Evolutionary conservation across 495 filamentous ascomycete species (phyloP).

Genomic region (Talaromyces borbonicus): DNA sequence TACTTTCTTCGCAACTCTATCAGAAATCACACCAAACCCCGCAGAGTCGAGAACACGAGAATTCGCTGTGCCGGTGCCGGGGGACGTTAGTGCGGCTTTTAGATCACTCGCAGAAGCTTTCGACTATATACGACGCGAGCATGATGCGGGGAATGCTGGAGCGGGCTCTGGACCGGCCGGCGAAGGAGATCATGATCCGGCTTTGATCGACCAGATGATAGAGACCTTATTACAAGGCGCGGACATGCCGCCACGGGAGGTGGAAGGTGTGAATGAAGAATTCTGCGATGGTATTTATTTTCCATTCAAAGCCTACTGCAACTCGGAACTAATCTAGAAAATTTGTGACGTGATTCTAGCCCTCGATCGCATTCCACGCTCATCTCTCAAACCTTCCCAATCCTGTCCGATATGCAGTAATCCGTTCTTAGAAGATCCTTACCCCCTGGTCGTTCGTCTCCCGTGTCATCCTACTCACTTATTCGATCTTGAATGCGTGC

Average conservation of each 20-base stretch:
- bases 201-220: slow-evolving; percentile 53
- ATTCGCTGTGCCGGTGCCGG: slow-evolving; percentile 61
- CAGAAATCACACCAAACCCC: slow-evolving; percentile 48
- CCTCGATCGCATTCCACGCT: slow-evolving; percentile 71
- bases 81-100: slow-evolving; percentile 56
- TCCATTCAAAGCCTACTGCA: background rate
- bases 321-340: background rate
- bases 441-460: slow-evolving; percentile 78
- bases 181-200: slow-evolving; percentile 16
- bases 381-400: slow-evolving; percentile 54
- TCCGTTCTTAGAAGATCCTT: slow-evolving; percentile 63
- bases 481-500: slow-evolving; percentile 93
- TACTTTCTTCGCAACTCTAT: slow-evolving; percentile 74
- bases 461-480: slow-evolving; percentile 73
- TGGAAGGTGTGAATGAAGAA: slow-evolving; percentile 68
- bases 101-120: slow-evolving; percentile 52
- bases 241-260: slow-evolving; percentile 52
- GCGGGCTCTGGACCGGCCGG: slow-evolving; percentile 12
- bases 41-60: slow-evolving; percentile 32
- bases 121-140: slow-evolving; percentile 34
- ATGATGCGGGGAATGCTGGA: slow-evolving; percentile 11
- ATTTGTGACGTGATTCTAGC: slow-evolving; percentile 18
- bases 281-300: slow-evolving; percentile 55
- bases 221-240: slow-evolving; percentile 51
- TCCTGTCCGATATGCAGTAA: slow-evolving; percentile 82